Conservation (phyloP, 2,329 filamentous ascomycete species). For the Rugonectria rugulosa region DNA sequence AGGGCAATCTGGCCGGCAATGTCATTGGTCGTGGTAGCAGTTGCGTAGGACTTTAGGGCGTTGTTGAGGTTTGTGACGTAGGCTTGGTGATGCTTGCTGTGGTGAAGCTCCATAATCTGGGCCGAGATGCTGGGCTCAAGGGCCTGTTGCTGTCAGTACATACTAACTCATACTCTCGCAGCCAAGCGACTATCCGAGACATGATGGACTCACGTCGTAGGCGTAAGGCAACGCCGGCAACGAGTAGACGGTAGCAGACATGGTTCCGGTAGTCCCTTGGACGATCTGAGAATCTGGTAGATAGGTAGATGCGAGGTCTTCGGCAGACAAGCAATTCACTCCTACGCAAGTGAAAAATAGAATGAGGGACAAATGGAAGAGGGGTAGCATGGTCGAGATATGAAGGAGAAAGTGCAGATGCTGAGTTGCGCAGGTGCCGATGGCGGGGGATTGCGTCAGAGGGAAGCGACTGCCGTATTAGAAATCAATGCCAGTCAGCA, state of each 20-base stretch:
- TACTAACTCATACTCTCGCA: background rate
- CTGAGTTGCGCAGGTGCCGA: background rate
- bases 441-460: slow-evolving; percentile 22
- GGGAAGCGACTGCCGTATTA: slow-evolving; percentile 2
- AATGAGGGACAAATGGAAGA: slow-evolving; percentile 20
- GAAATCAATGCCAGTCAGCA: slow-evolving; percentile 1
- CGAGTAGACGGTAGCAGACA: slow-evolving; percentile 58
- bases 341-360: background rate
- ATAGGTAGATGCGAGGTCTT: background rate
- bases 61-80: slow-evolving; percentile 81
- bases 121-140: slow-evolving; percentile 77
- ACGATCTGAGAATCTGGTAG: background rate
- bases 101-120: slow-evolving; percentile 84
- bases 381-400: slow-evolving; percentile 12
- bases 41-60: slow-evolving; percentile 66
- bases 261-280: slow-evolving; percentile 26
- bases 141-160: slow-evolving; percentile 54
- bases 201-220: slow-evolving; percentile 71
- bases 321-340: background rate
- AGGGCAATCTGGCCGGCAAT: slow-evolving; percentile 71
- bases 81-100: slow-evolving; percentile 80
- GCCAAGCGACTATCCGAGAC: too few species aligned
- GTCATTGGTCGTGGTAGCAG: slow-evolving; percentile 63
- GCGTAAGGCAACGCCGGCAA: slow-evolving; percentile 73
- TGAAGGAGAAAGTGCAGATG: background rate